Evolutionary conservation across 2,329 filamentous ascomycete species (phyloP).

Genomic region (Sporothrix globosa): DNA sequence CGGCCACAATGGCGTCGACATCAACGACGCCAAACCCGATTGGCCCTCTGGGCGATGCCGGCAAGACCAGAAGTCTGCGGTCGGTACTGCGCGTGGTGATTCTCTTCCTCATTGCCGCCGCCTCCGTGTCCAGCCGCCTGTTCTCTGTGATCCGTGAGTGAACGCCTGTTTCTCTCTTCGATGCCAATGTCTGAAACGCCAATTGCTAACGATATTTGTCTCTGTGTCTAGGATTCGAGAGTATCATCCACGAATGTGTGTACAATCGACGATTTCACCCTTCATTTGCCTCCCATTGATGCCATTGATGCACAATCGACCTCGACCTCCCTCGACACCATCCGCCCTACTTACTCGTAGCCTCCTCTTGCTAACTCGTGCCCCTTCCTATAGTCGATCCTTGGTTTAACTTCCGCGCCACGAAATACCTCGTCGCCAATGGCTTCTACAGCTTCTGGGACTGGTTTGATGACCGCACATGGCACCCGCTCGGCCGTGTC

Average conservation of each 20-base stretch:
- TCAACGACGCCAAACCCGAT: slow-evolving; percentile 43
- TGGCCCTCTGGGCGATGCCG: slow-evolving; percentile 71
- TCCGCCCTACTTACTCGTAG: background rate
- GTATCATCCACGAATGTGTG: slow-evolving; percentile 99
- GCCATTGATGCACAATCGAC: background rate
- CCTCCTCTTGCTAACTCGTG: slow-evolving; percentile 38
- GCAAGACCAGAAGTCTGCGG: slow-evolving; percentile 78
- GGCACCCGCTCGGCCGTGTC: slow-evolving; percentile 97
- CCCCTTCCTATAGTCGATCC: slow-evolving; percentile 75
- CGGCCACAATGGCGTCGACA: slow-evolving; percentile 51
- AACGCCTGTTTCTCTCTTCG: background rate
- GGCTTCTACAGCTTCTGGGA: slow-evolving; percentile 99
- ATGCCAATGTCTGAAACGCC: background rate
- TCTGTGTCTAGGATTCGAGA: slow-evolving; percentile 76
- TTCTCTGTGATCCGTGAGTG: slow-evolving; percentile 96
- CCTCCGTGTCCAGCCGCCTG: slow-evolving; percentile 87
- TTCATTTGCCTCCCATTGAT: slow-evolving; percentile 30
- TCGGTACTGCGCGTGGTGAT: slow-evolving; percentile 87
- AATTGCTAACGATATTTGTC: slow-evolving; percentile 11
- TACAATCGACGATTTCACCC: slow-evolving; percentile 41
- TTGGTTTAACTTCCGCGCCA: slow-evolving; percentile 99
- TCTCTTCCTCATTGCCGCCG: slow-evolving; percentile 85
- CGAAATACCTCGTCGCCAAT: slow-evolving; percentile 94
- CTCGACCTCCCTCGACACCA: background rate
- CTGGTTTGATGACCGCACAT: slow-evolving; percentile 99